Percentiles rank a stretch among this genome's conserved stretches.
Evolutionary conservation across 495 filamentous ascomycete species (phyloP).

Genomic region (Pyronema domesticum): DNA sequence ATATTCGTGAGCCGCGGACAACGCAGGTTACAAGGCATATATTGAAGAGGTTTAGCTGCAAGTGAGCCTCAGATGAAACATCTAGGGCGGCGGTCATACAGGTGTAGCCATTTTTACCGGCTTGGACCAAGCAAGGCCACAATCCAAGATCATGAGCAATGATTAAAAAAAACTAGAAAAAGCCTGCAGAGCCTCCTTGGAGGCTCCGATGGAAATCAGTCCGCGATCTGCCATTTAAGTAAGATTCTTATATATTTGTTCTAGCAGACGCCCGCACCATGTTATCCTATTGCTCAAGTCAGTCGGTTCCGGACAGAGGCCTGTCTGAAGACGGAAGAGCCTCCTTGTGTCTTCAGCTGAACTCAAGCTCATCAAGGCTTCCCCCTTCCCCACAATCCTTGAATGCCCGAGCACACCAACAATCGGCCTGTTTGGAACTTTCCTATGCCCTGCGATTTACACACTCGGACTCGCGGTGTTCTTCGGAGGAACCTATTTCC

Average conservation of each 20-base stretch:
- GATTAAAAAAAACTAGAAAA: background rate
- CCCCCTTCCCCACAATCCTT: slow-evolving; percentile 1
- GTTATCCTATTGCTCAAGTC: background rate
- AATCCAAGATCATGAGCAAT: no score
- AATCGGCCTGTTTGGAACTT: background rate
- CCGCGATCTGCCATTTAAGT: background rate
- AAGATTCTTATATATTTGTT: background rate
- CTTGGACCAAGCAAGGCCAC: no score
- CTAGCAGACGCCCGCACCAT: no score
- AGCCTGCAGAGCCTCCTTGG: background rate
- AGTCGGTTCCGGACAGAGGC: background rate
- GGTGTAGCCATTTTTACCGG: no score
- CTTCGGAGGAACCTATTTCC: background rate
- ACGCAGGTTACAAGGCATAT: no score
- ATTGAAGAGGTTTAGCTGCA: no score
- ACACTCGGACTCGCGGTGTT: background rate
- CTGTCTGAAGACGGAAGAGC: background rate
- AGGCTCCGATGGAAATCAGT: background rate
- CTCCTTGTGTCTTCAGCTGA: background rate
- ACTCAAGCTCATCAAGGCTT: background rate
- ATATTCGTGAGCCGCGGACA: no score
- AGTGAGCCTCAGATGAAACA: no score
- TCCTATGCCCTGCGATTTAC: background rate
- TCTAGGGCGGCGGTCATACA: no score
- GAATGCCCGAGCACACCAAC: background rate